These are phyloP conservation scores for Fragilaria crotonensis DNA, from an alignment of 108 stramenopile species.

Conservation along the genomic window DNA sequence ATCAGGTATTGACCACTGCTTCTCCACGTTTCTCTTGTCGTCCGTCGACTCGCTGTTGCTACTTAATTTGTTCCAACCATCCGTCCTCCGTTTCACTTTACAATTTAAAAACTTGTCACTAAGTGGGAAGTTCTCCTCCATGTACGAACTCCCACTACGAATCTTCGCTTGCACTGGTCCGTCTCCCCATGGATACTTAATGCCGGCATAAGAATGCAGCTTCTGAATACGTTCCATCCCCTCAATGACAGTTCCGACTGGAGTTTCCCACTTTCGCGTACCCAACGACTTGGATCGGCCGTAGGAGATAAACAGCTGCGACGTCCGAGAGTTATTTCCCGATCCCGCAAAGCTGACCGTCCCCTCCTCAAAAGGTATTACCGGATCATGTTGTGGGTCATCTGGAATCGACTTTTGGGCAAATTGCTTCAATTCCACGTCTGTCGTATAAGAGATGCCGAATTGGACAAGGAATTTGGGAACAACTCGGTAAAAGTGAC, in stretches of 20 bases:
- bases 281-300: constrained; percentile 44
- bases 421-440: constrained; percentile 34
- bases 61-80: background rate
- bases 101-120: constrained; percentile 39
- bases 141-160: constrained; percentile 44
- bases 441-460: constrained; percentile 66
- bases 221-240: constrained; percentile 43
- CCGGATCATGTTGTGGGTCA: constrained; percentile 48
- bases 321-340: constrained; percentile 61
- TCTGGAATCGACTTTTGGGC: constrained; percentile 24
- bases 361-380: constrained; percentile 55
- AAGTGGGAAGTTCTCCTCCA: constrained; percentile 54
- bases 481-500: constrained; percentile 79
- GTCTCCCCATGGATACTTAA: constrained; percentile 69
- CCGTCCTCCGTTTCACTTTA: too few relatives aligned
- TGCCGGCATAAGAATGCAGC: constrained; percentile 73
- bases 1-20: background rate
- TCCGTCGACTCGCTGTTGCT: background rate
- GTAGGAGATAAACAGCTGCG: constrained; percentile 73
- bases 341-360: constrained; percentile 55
- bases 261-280: constrained; percentile 69
- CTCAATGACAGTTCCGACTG: constrained; percentile 64
- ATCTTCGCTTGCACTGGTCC: constrained; percentile 65
- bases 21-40: background rate
- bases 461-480: constrained; percentile 86